These are phyloP conservation scores for Fusarium cicatricum DNA, from an alignment of 2,329 filamentous ascomycete species.

Conservation along the genomic window DNA sequence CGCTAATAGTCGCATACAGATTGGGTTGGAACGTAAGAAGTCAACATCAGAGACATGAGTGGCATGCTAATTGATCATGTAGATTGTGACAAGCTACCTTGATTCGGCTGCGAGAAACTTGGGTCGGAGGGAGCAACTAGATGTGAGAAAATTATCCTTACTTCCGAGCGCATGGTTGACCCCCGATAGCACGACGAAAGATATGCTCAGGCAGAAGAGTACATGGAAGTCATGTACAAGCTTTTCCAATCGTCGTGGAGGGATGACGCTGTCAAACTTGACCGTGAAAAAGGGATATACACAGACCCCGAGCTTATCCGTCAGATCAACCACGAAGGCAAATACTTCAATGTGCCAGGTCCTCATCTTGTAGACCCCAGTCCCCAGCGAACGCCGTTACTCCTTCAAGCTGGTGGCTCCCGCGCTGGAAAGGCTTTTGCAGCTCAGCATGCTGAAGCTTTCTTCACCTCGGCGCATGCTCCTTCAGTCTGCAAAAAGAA, in stretches of 20 bases:
- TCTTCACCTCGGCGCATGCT: slow-evolving; percentile 73
- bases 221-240: slow-evolving; percentile 71
- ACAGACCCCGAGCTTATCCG: slow-evolving; percentile 61
- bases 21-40: slow-evolving; percentile 63
- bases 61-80: slow-evolving; percentile 40
- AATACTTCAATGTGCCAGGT: slow-evolving; percentile 69
- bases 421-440: slow-evolving; percentile 72
- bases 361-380: slow-evolving; percentile 72
- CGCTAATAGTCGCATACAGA: slow-evolving; percentile 40
- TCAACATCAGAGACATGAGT: rapidly evolving
- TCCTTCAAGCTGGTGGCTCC: slow-evolving; percentile 75
- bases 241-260: slow-evolving; percentile 74
- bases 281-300: slow-evolving; percentile 67
- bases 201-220: slow-evolving; percentile 71
- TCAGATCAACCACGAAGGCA: slow-evolving; percentile 71
- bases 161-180: background rate
- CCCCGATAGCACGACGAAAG: slow-evolving; percentile 66
- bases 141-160: slow-evolving; percentile 13
- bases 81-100: slow-evolving; percentile 75
- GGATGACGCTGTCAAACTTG: slow-evolving; percentile 69
- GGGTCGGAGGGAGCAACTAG: slow-evolving; percentile 62
- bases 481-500: slow-evolving; percentile 68
- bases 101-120: slow-evolving; percentile 74
- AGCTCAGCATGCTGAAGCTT: slow-evolving; percentile 74
- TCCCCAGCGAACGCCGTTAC: slow-evolving; percentile 72